These are phyloP conservation scores for Adansonia rubrostipa DNA, from an alignment of 441 rosid genomes.

Conservation along the genomic window DNA sequence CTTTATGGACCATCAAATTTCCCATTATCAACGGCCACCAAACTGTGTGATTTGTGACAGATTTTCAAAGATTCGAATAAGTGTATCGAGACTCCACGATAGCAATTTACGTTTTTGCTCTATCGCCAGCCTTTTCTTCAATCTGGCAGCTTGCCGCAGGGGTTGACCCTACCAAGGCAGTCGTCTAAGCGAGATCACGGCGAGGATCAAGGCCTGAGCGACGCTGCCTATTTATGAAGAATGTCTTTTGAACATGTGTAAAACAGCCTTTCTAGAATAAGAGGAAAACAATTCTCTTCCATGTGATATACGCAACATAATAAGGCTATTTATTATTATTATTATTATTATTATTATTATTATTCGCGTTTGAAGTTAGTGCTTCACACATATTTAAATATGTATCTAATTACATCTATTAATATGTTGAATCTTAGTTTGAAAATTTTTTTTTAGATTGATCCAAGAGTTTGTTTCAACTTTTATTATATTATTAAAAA, in stretches of 20 bases:
- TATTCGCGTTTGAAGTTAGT: too few species aligned
- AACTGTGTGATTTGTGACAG: neutral
- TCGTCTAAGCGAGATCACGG: constrained; percentile 8
- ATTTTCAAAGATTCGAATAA: constrained; percentile 18
- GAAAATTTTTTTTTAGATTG: too few species aligned
- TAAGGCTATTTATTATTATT: too few species aligned
- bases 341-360: too few species aligned
- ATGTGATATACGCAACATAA: neutral
- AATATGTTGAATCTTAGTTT: too few species aligned
- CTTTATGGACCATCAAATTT: neutral
- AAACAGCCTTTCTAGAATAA: neutral
- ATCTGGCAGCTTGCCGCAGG: neutral
- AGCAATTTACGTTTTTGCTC: neutral
- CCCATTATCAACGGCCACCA: neutral
- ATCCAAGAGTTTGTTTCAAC: too few species aligned
- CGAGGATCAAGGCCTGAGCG: constrained; percentile 11
- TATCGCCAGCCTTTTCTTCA: neutral
- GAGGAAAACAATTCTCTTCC: neutral
- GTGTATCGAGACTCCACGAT: neutral
- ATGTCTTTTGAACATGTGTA: neutral
- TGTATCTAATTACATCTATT: too few species aligned
- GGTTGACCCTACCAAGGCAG: constrained; percentile 5
- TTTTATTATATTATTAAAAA: too few species aligned
- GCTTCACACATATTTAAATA: too few species aligned
- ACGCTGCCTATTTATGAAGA: neutral